Evolutionary conservation across 2,329 filamentous ascomycete species (phyloP).

Genomic region (Pseudopyricularia cyperi): DNA sequence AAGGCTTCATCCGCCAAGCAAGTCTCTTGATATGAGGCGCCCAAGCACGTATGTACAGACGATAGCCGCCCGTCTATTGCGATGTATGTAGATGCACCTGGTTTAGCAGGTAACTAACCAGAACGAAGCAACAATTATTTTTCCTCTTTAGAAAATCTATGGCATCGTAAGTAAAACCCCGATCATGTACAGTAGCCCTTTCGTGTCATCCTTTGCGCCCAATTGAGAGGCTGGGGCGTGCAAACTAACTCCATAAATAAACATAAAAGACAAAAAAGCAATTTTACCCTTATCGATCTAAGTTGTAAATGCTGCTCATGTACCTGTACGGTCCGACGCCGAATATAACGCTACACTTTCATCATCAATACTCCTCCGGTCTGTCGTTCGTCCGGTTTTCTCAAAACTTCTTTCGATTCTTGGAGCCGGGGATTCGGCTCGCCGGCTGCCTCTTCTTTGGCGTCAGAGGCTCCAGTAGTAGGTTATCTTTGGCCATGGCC

Average conservation of each 20-base stretch:
- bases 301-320: not conserved
- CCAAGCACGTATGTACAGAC: not conserved
- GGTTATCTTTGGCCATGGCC: not conserved
- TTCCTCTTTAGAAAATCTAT: not conserved
- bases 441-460: not conserved
- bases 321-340: not conserved
- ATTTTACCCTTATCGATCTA: not conserved
- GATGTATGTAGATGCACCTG: too few species aligned
- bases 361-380: not conserved
- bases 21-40: not conserved
- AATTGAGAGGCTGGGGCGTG: not conserved
- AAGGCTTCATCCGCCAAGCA: conserved; percentile 19
- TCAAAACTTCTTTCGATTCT: not conserved
- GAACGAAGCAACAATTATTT: not conserved
- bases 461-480: not conserved
- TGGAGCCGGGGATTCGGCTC: not conserved
- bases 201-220: not conserved
- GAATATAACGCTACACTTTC: not conserved
- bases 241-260: not conserved
- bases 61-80: not conserved
- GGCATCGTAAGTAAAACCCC: not conserved
- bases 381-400: not conserved
- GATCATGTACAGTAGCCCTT: not conserved
- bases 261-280: not conserved
- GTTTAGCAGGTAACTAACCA: too few species aligned